Evolutionary conservation across 1,284 basidiomycete species (phyloP), one percentile per base, ranked within the genome.

Genomic region (Pseudozyma sp.): DNA sequence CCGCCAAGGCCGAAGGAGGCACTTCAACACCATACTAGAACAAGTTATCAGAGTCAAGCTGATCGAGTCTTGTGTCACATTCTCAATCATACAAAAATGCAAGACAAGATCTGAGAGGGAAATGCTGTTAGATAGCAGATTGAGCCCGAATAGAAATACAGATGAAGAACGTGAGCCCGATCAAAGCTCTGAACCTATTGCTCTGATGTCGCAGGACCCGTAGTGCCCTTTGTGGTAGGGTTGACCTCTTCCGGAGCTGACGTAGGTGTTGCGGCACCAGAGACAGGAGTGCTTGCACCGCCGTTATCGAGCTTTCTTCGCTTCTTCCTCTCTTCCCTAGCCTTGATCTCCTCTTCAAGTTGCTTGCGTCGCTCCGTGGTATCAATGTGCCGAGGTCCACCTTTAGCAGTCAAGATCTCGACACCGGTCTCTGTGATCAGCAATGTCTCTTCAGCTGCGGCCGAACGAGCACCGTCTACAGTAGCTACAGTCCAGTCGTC

Each of bases 401-500:
- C 83, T 45, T 81, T 66, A 8, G 83, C 83, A 2, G 83, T 83
- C 42, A 85, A 61, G 13, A 85, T 76, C 65, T 85, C 83, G n/a
- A 84, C 81, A 19, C 83, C 83, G 8, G 72, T 74, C 38, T 81
- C 79, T 5, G 82, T 84, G 52, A 85, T 83, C 18, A 84, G 65
- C 11, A 85, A 54, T 2, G 83, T 85, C 71, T 85, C 83, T 58
- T 85, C 83, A 1, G 80, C 78, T 0, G 82, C 82, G 0, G 83
- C 83, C 1, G 78, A 81, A n/a, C 67, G 62, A 2, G 77, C 75
- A 4, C 83, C 83, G 16, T 84, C 81, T 5, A 74, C 66, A 9
- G 83, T 83, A 1, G 81, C 62, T 12, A 84, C 76, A 5, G 83
- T 85, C 83, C 83, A 85, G 55, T 83, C 76, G 56, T 85, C 83